These are phyloP conservation scores for Anthoceros angustus DNA, from an alignment of 225 moss, liverwort and hornwort species.

Conservation along the genomic window DNA sequence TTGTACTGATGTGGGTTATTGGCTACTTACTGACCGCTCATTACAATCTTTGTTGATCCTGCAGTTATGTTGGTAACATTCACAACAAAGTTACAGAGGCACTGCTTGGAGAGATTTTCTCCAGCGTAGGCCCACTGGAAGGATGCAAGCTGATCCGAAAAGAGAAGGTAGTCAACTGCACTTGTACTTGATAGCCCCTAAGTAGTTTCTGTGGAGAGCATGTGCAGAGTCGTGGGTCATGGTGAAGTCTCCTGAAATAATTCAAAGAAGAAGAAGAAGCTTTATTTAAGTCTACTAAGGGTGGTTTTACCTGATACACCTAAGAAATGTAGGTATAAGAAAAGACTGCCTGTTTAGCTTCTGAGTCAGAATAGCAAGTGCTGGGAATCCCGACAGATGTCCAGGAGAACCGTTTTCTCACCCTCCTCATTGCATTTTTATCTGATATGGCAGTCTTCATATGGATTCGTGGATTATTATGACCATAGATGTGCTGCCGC, in stretches of 20 bases:
- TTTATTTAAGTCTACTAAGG: not conserved
- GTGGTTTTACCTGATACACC: not conserved
- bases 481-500: conserved; percentile 89
- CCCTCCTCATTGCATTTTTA: not conserved
- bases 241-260: no score
- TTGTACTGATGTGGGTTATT: not conserved
- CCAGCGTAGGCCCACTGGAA: conserved; percentile 83
- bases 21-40: not conserved
- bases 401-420: not conserved
- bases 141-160: conserved; percentile 96
- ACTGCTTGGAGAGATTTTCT: conserved; percentile 82
- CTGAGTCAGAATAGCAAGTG: no score
- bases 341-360: no score
- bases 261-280: no score
- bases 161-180: conserved; percentile 48
- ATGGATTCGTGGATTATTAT: conserved; percentile 93
- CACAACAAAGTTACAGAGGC: conserved; percentile 92
- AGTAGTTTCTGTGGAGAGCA: no score
- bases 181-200: not conserved
- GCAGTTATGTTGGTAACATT: conserved; percentile 93
- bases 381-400: not conserved
- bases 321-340: no score
- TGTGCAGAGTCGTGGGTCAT: no score
- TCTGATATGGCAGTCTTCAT: conserved; percentile 58
- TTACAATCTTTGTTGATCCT: conserved; percentile 8